Conservation (phyloP, 208 protist species). For the Wallacemonas sp. region DNA sequence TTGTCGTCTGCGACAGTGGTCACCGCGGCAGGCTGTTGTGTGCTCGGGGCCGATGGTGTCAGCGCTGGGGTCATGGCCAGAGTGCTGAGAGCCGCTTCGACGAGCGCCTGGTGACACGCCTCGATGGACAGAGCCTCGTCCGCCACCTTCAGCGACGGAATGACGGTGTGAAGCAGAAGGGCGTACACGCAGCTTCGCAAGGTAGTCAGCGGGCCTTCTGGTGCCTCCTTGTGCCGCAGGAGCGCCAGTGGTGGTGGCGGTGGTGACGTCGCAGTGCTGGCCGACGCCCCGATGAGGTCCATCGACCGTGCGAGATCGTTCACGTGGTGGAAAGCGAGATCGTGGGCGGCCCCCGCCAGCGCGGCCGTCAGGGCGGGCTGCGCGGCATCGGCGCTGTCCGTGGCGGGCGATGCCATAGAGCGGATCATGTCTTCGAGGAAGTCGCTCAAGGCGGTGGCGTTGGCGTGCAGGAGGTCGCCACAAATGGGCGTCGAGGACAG, state of each 20-base stretch:
- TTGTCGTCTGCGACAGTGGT: neutral
- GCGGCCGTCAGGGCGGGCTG: neutral
- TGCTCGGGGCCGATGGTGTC: neutral
- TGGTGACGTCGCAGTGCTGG: constrained; percentile 6
- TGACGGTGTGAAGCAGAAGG: constrained; percentile 41
- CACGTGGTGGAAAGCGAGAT: neutral
- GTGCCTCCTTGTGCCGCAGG: constrained; percentile 22
- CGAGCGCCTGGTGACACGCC: constrained; percentile 14
- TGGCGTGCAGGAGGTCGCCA: constrained; percentile 19
- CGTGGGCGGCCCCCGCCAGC: neutral
- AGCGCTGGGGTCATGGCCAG: neutral
- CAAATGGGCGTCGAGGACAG: constrained; percentile 39
- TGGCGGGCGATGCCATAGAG: neutral
- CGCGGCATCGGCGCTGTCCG: neutral
- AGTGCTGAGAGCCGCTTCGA: constrained; percentile 19
- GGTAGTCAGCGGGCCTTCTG: constrained; percentile 18
- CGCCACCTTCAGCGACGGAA: constrained; percentile 31
- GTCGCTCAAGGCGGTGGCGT: constrained; percentile 13
- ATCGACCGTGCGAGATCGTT: neutral
- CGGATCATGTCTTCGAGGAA: constrained; percentile 23
- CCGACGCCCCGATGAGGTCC: neutral
- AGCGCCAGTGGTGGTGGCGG: too few relatives aligned
- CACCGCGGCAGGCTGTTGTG: too few relatives aligned
- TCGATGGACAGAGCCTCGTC: constrained; percentile 30
- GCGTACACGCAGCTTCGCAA: constrained; percentile 36